phyloP scores from a whole-genome alignment of 768 basidiomycete genomes.

The Russula ochroleuca region DNA sequence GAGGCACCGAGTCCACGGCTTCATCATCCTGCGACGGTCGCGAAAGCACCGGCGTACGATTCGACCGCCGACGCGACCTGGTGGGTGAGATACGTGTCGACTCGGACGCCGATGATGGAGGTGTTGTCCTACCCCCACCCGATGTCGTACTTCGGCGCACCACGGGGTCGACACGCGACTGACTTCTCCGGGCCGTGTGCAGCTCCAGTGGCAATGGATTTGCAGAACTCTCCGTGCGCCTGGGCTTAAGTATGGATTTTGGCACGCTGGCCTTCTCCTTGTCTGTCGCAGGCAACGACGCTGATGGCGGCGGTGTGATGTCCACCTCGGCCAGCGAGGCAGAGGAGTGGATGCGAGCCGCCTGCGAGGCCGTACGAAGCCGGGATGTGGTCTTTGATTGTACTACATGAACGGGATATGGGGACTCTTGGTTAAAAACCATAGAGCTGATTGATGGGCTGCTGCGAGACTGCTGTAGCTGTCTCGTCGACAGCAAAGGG shows the following conservation, averaged over 20 bases:
- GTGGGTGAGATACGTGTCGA: constrained; percentile 12
- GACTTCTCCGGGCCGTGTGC: constrained; percentile 13
- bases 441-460: constrained; percentile 44
- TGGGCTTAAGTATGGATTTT: constrained; percentile 69
- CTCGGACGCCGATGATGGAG: constrained; percentile 18
- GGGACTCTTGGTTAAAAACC: constrained; percentile 70
- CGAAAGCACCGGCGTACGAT: constrained; percentile 31
- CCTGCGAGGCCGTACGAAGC: constrained; percentile 30
- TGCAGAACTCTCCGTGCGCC: constrained; percentile 61
- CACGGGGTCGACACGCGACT: constrained; percentile 19
- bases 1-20: constrained; percentile 51
- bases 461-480: constrained; percentile 17
- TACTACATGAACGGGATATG: constrained; percentile 46
- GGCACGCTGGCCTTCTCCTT: constrained; percentile 47
- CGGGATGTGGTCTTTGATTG: constrained; percentile 29
- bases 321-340: constrained; percentile 28
- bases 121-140: constrained; percentile 5
- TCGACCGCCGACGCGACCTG: constrained; percentile 33
- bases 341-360: neutral
- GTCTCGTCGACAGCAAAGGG: constrained; percentile 9
- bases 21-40: constrained; percentile 40
- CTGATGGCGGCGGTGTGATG: constrained; percentile 25
- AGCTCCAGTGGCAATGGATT: constrained; percentile 56
- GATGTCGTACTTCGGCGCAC: constrained; percentile 2
- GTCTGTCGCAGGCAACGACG: constrained; percentile 33